phyloP scores from a whole-genome alignment of 2,329 filamentous ascomycete genomes.

The Daldinia eschscholtzii region DNA sequence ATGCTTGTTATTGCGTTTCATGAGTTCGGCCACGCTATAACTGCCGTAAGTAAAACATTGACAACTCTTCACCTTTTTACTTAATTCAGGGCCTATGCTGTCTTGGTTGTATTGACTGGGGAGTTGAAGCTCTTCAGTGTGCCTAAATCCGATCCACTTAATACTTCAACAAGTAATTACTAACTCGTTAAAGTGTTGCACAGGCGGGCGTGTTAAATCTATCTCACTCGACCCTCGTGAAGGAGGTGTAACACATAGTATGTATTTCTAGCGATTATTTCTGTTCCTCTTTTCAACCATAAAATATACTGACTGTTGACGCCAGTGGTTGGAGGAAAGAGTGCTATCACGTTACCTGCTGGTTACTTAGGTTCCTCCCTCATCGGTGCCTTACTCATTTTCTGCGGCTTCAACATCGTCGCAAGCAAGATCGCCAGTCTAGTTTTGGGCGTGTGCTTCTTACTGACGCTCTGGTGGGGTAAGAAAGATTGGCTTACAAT shows the following conservation, averaged over 20 bases:
- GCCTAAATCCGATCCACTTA: background rate
- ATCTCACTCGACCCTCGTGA: slow-evolving; percentile 82
- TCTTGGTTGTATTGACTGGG: background rate
- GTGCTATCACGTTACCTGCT: slow-evolving; percentile 78
- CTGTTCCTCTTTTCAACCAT: background rate
- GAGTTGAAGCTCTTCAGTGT: no score
- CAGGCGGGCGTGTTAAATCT: slow-evolving; percentile 79
- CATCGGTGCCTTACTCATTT: slow-evolving; percentile 81
- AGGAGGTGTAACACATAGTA: slow-evolving; percentile 79
- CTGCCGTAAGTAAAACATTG: slow-evolving; percentile 57
- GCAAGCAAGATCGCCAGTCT: slow-evolving; percentile 84
- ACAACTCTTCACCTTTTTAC: background rate
- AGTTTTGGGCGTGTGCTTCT: slow-evolving; percentile 77
- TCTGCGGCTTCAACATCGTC: slow-evolving; percentile 85
- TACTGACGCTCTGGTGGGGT: slow-evolving; percentile 87
- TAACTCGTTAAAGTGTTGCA: slow-evolving; percentile 62
- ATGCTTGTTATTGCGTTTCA: slow-evolving; percentile 89
- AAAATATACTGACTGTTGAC: slow-evolving; percentile 20
- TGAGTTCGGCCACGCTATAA: slow-evolving; percentile 82
- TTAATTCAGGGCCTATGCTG: background rate
- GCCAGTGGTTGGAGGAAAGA: slow-evolving; percentile 74
- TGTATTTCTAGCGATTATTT: slow-evolving; percentile 5
- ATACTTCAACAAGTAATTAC: background rate
- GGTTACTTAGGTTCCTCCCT: slow-evolving; percentile 83
- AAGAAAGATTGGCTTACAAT: slow-evolving; percentile 83